phyloP scores from a whole-genome alignment of 2,329 filamentous ascomycete genomes.

The Xylaria sp. region DNA sequence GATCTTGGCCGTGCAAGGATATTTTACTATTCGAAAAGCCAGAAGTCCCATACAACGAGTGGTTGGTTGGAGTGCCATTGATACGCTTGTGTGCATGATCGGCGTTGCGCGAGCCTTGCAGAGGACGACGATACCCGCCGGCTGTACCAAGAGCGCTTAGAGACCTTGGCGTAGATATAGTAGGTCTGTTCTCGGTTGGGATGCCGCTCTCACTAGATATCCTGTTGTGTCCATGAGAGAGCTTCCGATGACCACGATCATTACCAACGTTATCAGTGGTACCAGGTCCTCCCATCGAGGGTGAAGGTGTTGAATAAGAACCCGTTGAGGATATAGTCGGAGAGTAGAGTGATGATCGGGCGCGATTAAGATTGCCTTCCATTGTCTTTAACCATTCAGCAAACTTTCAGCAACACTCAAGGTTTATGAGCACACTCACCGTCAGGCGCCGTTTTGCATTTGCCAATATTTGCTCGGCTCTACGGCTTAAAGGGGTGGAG shows the following conservation, averaged over 20 bases:
- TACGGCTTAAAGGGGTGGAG: constrained; percentile 78
- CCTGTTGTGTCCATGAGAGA: constrained; percentile 58
- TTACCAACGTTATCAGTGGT: constrained; percentile 45
- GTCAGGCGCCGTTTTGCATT: constrained; percentile 90
- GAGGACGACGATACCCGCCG: constrained; percentile 61
- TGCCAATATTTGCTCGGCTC: constrained; percentile 87
- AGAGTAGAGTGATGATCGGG: constrained; percentile 69
- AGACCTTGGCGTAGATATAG: constrained; percentile 59
- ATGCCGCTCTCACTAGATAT: constrained; percentile 67
- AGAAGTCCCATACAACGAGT: constrained; percentile 31
- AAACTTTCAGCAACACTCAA: neutral
- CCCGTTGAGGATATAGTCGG: constrained; percentile 44
- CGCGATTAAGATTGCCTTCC: constrained; percentile 87
- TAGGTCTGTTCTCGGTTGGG: constrained; percentile 49
- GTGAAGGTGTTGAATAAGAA: constrained; percentile 60
- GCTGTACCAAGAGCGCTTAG: constrained; percentile 68
- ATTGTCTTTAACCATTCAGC: constrained; percentile 68
- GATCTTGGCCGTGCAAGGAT: constrained; percentile 49
- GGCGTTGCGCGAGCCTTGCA: constrained; percentile 51
- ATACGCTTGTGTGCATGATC: constrained; percentile 47
- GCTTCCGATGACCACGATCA: constrained; percentile 33
- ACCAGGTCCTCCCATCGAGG: constrained; percentile 51
- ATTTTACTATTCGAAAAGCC: constrained; percentile 42
- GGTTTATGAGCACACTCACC: constrained; percentile 56
- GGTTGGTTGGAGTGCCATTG: constrained; percentile 34